phyloP scores from a whole-genome alignment of 345 rosid genomes.

The Citrus sp. region DNA sequence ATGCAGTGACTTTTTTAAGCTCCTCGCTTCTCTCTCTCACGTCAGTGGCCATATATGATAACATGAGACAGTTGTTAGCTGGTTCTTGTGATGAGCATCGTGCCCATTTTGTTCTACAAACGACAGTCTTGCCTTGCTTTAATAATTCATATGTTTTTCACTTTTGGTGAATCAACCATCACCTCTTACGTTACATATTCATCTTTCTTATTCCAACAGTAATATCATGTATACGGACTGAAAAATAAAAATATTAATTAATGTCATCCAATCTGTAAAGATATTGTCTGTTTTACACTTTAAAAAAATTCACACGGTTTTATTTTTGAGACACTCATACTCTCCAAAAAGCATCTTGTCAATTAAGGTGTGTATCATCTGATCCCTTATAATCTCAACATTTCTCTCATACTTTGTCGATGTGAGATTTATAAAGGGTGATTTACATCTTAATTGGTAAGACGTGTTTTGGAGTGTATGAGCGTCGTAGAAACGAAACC shows the following conservation, averaged over 20 bases:
- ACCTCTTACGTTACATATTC: neutral
- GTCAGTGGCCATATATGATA: neutral
- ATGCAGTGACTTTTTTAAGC: constrained; percentile 15
- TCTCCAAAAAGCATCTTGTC: rapidly evolving
- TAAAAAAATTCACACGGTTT: rapidly evolving
- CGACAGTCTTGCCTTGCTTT: constrained; percentile 16
- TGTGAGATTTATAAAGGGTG: no score
- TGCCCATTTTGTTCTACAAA: constrained; percentile 17
- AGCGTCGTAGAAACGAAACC: rapidly evolving
- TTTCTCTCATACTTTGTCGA: rapidly evolving
- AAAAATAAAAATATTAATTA: no score
- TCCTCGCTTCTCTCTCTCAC: neutral
- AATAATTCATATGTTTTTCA: constrained; percentile 22
- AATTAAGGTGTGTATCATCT: no score
- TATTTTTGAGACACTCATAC: rapidly evolving
- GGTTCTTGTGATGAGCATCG: constrained; percentile 26
- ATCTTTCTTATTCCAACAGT: neutral
- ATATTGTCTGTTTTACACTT: no score
- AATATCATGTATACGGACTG: neutral
- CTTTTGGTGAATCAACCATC: constrained; percentile 12
- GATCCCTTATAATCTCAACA: rapidly evolving
- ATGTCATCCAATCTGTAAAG: no score
- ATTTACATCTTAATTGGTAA: rapidly evolving
- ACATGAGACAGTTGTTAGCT: constrained; percentile 19
- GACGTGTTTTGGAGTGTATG: rapidly evolving